These are phyloP conservation scores for Lactifluus piperatus DNA, from an alignment of 768 basidiomycete species.

Conservation along the genomic window DNA sequence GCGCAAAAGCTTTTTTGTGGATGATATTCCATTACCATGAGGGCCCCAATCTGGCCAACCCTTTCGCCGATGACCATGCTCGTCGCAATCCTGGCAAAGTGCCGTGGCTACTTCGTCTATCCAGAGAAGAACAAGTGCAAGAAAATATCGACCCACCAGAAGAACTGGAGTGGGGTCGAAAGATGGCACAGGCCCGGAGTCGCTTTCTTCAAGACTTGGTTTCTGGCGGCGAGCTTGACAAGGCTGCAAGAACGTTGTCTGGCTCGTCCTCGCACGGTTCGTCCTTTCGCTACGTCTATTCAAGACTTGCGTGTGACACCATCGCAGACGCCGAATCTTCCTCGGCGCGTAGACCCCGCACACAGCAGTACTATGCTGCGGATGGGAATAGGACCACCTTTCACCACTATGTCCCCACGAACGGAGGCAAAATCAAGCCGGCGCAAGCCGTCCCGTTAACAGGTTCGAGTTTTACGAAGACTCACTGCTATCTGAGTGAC, in stretches of 20 bases:
- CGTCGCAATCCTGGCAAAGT: constrained; percentile 50
- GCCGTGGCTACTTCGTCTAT: constrained; percentile 49
- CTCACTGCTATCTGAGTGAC: neutral
- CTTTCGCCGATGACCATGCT: constrained; percentile 65
- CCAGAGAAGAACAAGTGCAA: constrained; percentile 40
- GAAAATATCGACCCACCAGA: constrained; percentile 77
- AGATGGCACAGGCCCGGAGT: constrained; percentile 66
- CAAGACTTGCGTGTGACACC: neutral
- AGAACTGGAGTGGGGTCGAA: constrained; percentile 69
- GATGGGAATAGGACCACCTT: constrained; percentile 20
- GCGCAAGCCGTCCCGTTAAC: constrained; percentile 4
- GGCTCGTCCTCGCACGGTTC: constrained; percentile 19
- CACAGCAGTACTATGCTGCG: constrained; percentile 15
- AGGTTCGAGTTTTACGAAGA: constrained; percentile 11
- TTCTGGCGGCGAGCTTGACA: constrained; percentile 33
- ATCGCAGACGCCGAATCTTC: constrained; percentile 11
- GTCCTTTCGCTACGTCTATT: neutral
- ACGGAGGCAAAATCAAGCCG: constrained; percentile 13
- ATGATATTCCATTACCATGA: constrained; percentile 78
- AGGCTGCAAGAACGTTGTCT: constrained; percentile 24
- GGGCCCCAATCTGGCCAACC: constrained; percentile 51
- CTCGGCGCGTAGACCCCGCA: constrained; percentile 13
- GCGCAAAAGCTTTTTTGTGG: constrained; percentile 78
- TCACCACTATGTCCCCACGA: constrained; percentile 20
- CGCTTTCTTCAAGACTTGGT: constrained; percentile 65